These are phyloP conservation scores for Monilinia fructigena DNA, from an alignment of 2,329 filamentous ascomycete species.

Conservation along the genomic window DNA sequence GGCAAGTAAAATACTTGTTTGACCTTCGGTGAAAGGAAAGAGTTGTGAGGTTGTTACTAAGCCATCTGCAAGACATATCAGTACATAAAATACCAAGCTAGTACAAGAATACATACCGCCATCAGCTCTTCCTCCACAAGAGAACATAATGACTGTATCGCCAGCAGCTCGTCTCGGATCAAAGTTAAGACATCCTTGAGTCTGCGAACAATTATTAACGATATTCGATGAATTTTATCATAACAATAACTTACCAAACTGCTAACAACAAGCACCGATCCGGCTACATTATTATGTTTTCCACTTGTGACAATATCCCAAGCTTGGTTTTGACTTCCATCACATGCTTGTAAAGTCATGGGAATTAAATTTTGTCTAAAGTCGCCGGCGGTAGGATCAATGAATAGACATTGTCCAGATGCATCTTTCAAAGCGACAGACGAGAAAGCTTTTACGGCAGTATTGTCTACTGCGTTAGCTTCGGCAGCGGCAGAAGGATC, in stretches of 20 bases:
- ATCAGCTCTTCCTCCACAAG: constrained; percentile 58
- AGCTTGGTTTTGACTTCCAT: constrained; percentile 43
- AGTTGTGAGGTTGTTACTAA: constrained; percentile 47
- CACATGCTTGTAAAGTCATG: constrained; percentile 45
- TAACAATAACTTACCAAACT: constrained; percentile 44
- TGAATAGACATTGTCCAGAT: constrained; percentile 45
- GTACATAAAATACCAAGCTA: background rate
- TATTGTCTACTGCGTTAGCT: constrained; percentile 46
- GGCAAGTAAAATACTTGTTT: constrained; percentile 45
- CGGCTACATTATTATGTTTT: constrained; percentile 50
- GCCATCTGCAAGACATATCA: constrained; percentile 33
- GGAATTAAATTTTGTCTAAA: constrained; percentile 48
- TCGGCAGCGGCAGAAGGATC: constrained; percentile 38
- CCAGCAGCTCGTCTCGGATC: constrained; percentile 52
- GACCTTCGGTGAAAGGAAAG: constrained; percentile 46
- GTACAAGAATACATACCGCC: constrained; percentile 40
- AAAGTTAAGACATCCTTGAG: constrained; percentile 59
- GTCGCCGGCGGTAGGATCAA: constrained; percentile 47
- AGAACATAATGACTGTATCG: constrained; percentile 56
- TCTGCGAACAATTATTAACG: constrained; percentile 38
- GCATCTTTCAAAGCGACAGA: constrained; percentile 45
- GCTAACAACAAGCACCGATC: constrained; percentile 54
- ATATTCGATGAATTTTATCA: background rate
- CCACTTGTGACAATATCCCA: constrained; percentile 50
- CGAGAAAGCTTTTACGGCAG: constrained; percentile 45